These are phyloP conservation scores for Aureoboletus auriporus DNA, from an alignment of 768 basidiomycete genomes.

Conservation along the genomic window DNA sequence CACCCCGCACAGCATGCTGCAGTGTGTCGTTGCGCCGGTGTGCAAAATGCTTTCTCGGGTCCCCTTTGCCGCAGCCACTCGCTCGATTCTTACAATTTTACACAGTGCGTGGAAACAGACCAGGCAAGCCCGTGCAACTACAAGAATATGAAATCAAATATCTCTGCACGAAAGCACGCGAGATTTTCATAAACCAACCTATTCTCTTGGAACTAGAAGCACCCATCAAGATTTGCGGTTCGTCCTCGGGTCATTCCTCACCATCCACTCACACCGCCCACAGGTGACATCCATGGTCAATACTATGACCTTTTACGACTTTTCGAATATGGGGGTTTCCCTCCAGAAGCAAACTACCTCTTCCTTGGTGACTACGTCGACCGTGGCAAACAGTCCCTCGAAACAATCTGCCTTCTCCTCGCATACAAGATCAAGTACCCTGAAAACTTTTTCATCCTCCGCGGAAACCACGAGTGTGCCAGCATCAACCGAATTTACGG, in stretches of 20 bases:
- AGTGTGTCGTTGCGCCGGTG: slow-evolving; percentile 7
- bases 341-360: slow-evolving; percentile 99
- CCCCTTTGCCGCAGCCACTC: background rate
- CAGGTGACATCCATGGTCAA: slow-evolving; percentile 98
- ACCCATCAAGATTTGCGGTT: slow-evolving; percentile 99
- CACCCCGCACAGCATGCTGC: slow-evolving; percentile 12
- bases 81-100: no score
- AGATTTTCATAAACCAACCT: slow-evolving; percentile 99
- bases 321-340: slow-evolving; percentile 99
- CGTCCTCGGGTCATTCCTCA: slow-evolving; percentile 27
- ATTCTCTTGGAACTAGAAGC: slow-evolving; percentile 97
- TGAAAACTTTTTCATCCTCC: slow-evolving; percentile 99
- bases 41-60: slow-evolving; percentile 1
- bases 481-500: slow-evolving; percentile 99
- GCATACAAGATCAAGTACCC: slow-evolving; percentile 99
- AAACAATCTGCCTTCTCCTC: slow-evolving; percentile 98
- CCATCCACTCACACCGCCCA: background rate
- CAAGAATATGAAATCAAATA: slow-evolving; percentile 99
- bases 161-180: slow-evolving; percentile 96
- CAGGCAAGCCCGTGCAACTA: slow-evolving; percentile 96
- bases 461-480: slow-evolving; percentile 99
- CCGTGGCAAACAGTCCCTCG: slow-evolving; percentile 96
- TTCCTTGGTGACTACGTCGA: slow-evolving; percentile 99
- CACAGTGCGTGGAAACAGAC: slow-evolving; percentile 94
- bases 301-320: slow-evolving; percentile 98